Evolutionary conservation across 345 rosid genomes (phyloP), one percentile per base, ranked within the genome.

Genomic region (Laguncularia racemosa): DNA sequence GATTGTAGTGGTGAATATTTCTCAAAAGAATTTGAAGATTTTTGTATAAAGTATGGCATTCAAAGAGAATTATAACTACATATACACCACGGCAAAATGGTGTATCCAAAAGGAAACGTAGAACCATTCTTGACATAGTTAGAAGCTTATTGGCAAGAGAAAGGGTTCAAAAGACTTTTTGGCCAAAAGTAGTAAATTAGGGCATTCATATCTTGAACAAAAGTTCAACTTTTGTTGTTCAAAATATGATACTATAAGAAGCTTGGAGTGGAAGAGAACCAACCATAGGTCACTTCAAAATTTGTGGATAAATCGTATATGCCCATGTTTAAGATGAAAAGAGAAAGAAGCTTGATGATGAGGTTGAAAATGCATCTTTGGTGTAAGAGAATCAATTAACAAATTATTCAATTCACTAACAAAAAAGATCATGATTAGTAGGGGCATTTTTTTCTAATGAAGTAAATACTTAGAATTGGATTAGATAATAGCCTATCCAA

Each of bases 1-100:
- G 21, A 56, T 20, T 15, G 12, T 5, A 46, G 57, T 16, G 57
- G 20, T 21, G 20, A 64, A 21, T 64, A 33, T 17, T 40, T 14
- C 2, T 64, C 33, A 12, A 16, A 0, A 1, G 50, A 15, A 20
- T 64, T 56, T 28, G n/a, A 49, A 1, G 16, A 0, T 1, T 57
- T 50, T 0, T 57, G 62, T 44, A 14, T 18, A 9, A 43, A 20
- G 12, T 20, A 56, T 9, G 62, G 62, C 19, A 9, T 57, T 4
- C 12, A 6, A 26, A 0, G 4, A 11, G 43, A 33, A 2, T 44
- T 2, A 64, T 44, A 3, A 16, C 8, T 19, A 14, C 38, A 3
- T 58, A 65, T 40, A 33, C 16, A 19, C 47, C 57, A 11, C 48
- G 51, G 11, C 66, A 62, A 46, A 53, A 49, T 14, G 52, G 23